Conservation (phyloP, 1,284 basidiomycete genomes). For the Marasmius tenuissimus region DNA sequence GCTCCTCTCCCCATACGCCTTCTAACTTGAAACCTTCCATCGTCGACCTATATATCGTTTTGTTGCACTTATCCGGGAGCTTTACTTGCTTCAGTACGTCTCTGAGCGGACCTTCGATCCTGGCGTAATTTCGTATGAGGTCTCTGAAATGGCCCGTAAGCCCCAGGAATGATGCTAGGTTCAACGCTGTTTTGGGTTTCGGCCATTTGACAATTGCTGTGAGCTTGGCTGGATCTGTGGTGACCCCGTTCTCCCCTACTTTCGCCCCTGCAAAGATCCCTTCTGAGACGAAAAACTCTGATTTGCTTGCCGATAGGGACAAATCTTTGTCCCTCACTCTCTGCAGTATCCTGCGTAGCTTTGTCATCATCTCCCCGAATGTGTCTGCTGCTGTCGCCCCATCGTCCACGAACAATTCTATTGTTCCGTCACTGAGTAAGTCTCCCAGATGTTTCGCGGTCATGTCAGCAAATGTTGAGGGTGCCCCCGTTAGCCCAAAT, state of each 20-base stretch:
- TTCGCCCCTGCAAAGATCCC: slow-evolving; percentile 19
- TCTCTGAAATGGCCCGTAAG: background rate
- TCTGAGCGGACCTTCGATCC: background rate
- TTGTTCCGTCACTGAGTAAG: slow-evolving; percentile 13
- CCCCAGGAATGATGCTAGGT: background rate
- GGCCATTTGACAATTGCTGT: slow-evolving; percentile 32
- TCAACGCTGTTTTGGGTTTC: slow-evolving; percentile 18
- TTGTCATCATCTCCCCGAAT: slow-evolving; percentile 23
- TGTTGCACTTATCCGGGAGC: background rate
- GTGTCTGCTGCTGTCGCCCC: slow-evolving; percentile 24
- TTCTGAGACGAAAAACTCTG: slow-evolving; percentile 29
- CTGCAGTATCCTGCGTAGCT: slow-evolving; percentile 20
- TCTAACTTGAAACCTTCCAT: background rate
- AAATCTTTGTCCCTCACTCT: slow-evolving; percentile 22
- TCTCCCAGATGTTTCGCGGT: slow-evolving; percentile 21
- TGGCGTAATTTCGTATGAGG: background rate
- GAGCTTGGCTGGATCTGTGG: slow-evolving; percentile 31
- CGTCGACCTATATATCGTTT: background rate
- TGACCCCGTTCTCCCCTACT: slow-evolving; percentile 24
- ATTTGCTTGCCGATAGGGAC: slow-evolving; percentile 31
- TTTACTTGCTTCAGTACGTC: background rate
- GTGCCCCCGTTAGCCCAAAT: too few relatives aligned
- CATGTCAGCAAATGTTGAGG: slow-evolving; percentile 16
- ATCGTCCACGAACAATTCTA: slow-evolving; percentile 31
- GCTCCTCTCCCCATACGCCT: slow-evolving; percentile 8